Evolutionary conservation across 768 basidiomycete species (phyloP), one percentile per base, ranked within the genome.

Genomic region (Phlegmacium glaucopus): DNA sequence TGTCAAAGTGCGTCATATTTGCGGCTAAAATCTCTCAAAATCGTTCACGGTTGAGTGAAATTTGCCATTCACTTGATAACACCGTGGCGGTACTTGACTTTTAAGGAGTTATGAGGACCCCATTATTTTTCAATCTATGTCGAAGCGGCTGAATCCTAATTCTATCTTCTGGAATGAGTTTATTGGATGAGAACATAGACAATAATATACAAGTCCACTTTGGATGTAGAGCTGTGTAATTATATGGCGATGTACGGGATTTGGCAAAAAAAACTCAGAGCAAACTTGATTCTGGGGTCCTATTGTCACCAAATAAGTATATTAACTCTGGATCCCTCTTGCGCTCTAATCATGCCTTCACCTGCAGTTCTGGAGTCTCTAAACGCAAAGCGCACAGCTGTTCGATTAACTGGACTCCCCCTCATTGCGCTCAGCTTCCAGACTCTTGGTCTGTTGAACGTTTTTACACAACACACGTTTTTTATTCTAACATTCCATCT

Each of bases 21-120:
- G 59, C 67, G 34, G 69, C 69, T 42, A 62, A 65, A 69, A 63
- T 71, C 63, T 58, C 69, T 61, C 69, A 64, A 26, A n/a, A 15
- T 36, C 28, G 15, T 39, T 35, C 28, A 9, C 13, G 42, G 26
- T 1, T 65, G 69, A 52, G 69, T 56, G 55, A 66, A 53, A 64
- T 67, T 60, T 45, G 69, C 69, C 47, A 64, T 65, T 63, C 61
- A 51, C 22, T 18, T 39, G 62, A 67, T 64, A 64, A 53, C 42
- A 40, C 18, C n/a, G n/a, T n/a, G n/a, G n/a, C n/a, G n/a, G n/a
- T n/a, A n/a, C n/a, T n/a, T n/a, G n/a, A n/a, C 18, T 11, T 35
- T 13, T 25, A 39, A 26, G 26, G 22, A 27, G 30, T 11, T 22
- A 18, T 34, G 9, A 40, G 11, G 12, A 15, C 29, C 29, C 10